A percentile compares a stretch with the other conserved stretches of the same genome.
These are phyloP conservation scores for Mycena indigotica DNA, from an alignment of 768 basidiomycete species.

Conservation along the genomic window DNA sequence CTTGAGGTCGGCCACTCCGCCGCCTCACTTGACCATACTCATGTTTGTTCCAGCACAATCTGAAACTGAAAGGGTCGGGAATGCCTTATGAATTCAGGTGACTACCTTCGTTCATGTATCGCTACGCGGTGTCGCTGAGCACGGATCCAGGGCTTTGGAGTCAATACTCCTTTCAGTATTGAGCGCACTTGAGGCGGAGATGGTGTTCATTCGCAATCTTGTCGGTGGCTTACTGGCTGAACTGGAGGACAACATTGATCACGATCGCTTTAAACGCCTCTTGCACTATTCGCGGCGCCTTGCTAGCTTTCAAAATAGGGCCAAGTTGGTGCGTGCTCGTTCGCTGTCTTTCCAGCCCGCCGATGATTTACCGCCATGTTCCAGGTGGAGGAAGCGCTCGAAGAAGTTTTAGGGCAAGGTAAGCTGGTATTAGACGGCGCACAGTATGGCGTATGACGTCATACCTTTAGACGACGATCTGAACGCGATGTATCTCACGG, in stretches of 20 bases:
- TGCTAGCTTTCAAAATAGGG: slow-evolving; percentile 87
- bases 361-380: slow-evolving; percentile 4
- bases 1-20: slow-evolving; percentile 58
- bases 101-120: slow-evolving; percentile 13
- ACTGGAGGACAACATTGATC: slow-evolving; percentile 93
- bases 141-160: slow-evolving; percentile 76
- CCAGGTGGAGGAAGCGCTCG: slow-evolving; percentile 86
- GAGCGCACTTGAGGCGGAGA: slow-evolving; percentile 92
- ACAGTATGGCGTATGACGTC: not conserved
- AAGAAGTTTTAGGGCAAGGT: slow-evolving; percentile 93
- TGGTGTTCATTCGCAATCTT: slow-evolving; percentile 90
- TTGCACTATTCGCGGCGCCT: slow-evolving; percentile 91
- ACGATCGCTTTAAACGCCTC: slow-evolving; percentile 89
- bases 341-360: not conserved
- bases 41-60: slow-evolving; percentile 63
- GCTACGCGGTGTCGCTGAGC: slow-evolving; percentile 21
- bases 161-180: slow-evolving; percentile 90
- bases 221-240: slow-evolving; percentile 90
- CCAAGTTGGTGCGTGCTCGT: slow-evolving; percentile 62
- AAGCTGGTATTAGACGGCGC: not conserved
- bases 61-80: slow-evolving; percentile 68
- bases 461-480: slow-evolving; percentile 84
- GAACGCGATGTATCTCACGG: slow-evolving; percentile 92
- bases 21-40: slow-evolving; percentile 7
- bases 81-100: slow-evolving; percentile 90